A percentile compares a stretch with the other conserved stretches of the same genome.
Conservation (phyloP, 345 rosid species). For the Orychophragmus violaceus region DNA sequence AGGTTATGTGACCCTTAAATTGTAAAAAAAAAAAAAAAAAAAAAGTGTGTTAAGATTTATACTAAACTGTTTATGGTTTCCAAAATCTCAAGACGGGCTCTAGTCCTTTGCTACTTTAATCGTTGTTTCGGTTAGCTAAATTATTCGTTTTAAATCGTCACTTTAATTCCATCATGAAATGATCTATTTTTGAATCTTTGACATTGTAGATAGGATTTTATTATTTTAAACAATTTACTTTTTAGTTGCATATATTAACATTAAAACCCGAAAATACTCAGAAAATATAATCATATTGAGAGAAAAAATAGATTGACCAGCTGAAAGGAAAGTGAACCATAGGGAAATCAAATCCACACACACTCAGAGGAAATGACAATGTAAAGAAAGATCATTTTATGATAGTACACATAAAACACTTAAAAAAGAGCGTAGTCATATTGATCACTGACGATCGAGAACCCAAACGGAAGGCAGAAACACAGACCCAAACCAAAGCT, state of each 20-base stretch:
- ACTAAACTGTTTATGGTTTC: too few relatives aligned
- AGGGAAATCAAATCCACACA: neutral
- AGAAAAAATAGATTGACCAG: neutral
- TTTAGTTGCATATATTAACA: neutral
- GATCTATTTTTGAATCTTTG: neutral
- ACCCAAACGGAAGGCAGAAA: conserved; percentile 49
- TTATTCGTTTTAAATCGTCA: neutral
- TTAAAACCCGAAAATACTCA: neutral
- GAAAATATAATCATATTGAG: neutral
- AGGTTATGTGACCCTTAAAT: too few relatives aligned
- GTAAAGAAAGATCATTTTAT: neutral
- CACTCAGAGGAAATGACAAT: neutral
- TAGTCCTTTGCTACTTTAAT: neutral
- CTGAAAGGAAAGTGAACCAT: neutral
- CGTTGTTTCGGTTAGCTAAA: neutral
- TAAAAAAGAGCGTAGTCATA: neutral
- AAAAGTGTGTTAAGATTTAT: too few relatives aligned
- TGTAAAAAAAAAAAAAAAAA: too few relatives aligned
- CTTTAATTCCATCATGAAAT: neutral
- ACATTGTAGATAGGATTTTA: neutral
- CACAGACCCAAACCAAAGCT: conserved; percentile 36
- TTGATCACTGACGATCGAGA: conserved; percentile 22
- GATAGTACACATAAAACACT: neutral
- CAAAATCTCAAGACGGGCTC: too few relatives aligned
- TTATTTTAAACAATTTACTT: neutral